A percentile compares a stretch with the other conserved stretches of the same genome.
Evolutionary conservation across 352 stramenopile species (phyloP).

Genomic region (Pythium folliculosum): DNA sequence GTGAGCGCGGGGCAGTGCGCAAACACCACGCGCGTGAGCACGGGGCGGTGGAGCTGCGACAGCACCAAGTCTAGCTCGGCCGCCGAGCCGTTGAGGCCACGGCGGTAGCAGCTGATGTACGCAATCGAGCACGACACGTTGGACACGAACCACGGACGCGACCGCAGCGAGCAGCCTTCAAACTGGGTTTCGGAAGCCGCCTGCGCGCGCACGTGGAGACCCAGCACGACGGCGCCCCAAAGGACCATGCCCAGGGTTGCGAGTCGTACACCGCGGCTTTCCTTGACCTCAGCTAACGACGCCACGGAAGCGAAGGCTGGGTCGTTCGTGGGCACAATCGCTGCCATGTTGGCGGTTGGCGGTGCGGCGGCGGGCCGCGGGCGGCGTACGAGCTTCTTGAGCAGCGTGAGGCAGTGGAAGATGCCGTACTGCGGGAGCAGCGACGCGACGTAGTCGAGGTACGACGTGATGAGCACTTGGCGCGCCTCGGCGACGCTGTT

Average conservation of each 20-base stretch:
- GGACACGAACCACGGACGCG: constrained; percentile 17
- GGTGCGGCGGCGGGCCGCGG: not conserved
- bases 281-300: not conserved
- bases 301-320: not conserved
- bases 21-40: constrained; percentile 3
- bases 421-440: constrained; percentile 25
- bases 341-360: not conserved
- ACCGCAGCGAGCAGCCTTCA: constrained; percentile 1
- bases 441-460: constrained; percentile 10
- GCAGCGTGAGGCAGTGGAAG: constrained; percentile 3
- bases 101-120: constrained; percentile 27
- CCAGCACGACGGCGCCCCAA: not conserved
- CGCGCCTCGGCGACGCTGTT: constrained; percentile 14
- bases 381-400: constrained; percentile 3
- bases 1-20: constrained; percentile 22
- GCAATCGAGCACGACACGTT: constrained; percentile 23
- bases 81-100: constrained; percentile 1
- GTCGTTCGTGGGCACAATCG: not conserved
- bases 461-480: constrained; percentile 28
- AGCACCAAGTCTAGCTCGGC: not conserved
- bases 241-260: not conserved
- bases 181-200: not conserved
- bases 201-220: not conserved
- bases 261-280: not conserved
- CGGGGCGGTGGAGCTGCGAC: constrained; percentile 3